phyloP scores from a whole-genome alignment of 2,329 filamentous ascomycete genomes.

The Alternaria novae-zelandiae region DNA sequence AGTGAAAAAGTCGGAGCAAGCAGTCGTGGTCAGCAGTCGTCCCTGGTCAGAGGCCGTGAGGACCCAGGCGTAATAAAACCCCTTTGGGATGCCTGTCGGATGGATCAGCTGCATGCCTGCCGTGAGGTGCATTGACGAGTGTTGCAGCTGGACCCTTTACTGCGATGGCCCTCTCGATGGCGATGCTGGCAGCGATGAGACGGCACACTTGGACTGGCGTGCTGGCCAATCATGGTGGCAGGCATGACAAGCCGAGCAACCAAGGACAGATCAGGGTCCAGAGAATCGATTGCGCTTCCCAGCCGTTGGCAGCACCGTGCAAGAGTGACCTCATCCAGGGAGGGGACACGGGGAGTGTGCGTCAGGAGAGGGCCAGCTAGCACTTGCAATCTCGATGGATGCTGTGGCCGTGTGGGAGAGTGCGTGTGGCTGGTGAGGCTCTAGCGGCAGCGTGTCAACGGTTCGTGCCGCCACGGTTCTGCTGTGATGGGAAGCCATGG shows the following conservation, averaged over 20 bases:
- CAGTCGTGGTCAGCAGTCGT: neutral
- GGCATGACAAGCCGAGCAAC: neutral
- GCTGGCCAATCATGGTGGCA: neutral
- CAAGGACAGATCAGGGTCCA: constrained; percentile 15
- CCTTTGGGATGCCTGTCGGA: constrained; percentile 9
- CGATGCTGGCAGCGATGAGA: constrained; percentile 24
- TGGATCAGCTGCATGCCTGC: constrained; percentile 10
- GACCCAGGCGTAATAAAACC: neutral
- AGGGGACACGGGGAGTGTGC: neutral
- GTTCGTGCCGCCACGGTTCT: constrained; percentile 12
- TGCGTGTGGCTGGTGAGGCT: neutral
- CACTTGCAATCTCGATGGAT: constrained; percentile 16
- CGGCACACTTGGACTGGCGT: constrained; percentile 6
- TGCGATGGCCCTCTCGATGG: constrained; percentile 16
- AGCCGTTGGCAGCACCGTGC: neutral
- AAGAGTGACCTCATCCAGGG: constrained; percentile 7
- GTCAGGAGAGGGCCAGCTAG: neutral
- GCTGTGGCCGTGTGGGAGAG: neutral
- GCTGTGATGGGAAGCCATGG: neutral
- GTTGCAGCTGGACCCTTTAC: neutral
- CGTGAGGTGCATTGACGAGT: constrained; percentile 6
- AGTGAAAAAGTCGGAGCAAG: neutral
- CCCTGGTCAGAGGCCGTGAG: neutral
- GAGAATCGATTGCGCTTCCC: neutral
- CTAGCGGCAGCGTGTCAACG: constrained; percentile 4